Evolutionary conservation across 495 filamentous ascomycete genomes (phyloP).

Genomic region (Bacidia rubella): DNA sequence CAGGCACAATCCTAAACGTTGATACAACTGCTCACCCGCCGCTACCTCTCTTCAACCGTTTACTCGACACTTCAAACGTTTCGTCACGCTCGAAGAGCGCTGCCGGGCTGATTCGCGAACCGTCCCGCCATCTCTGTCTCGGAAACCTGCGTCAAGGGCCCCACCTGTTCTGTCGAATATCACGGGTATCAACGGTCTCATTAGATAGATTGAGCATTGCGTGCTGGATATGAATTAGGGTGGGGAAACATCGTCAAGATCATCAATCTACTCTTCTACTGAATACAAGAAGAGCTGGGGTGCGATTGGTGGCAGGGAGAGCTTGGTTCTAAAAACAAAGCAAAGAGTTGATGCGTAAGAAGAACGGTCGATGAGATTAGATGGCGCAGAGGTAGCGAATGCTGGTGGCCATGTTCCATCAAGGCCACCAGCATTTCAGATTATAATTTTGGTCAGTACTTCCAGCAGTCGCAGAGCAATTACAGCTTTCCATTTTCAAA

Average conservation of each 20-base stretch:
- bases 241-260: too few relatives aligned
- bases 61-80: too few relatives aligned
- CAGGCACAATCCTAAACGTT: too few relatives aligned
- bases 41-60: too few relatives aligned
- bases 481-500: too few relatives aligned
- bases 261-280: too few relatives aligned
- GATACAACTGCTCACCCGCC: too few relatives aligned
- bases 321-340: not conserved
- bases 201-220: too few relatives aligned
- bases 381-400: slow-evolving; percentile 14
- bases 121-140: not conserved
- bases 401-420: slow-evolving; percentile 8
- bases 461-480: slow-evolving; percentile 2
- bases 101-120: not conserved
- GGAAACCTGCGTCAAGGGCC: not conserved
- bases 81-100: too few relatives aligned
- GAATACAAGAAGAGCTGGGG: too few relatives aligned
- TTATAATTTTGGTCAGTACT: slow-evolving; percentile 65
- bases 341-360: not conserved
- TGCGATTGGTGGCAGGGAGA: not conserved
- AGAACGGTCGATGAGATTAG: slow-evolving; percentile 16
- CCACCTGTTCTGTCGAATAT: not conserved
- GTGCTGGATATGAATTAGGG: too few relatives aligned
- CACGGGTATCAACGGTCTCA: too few relatives aligned
- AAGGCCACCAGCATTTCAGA: slow-evolving; percentile 48